A percentile compares a stretch with the other conserved stretches of the same genome.
Evolutionary conservation across 1,284 basidiomycete genomes (phyloP).

Genomic region (Ustilago tritici): DNA sequence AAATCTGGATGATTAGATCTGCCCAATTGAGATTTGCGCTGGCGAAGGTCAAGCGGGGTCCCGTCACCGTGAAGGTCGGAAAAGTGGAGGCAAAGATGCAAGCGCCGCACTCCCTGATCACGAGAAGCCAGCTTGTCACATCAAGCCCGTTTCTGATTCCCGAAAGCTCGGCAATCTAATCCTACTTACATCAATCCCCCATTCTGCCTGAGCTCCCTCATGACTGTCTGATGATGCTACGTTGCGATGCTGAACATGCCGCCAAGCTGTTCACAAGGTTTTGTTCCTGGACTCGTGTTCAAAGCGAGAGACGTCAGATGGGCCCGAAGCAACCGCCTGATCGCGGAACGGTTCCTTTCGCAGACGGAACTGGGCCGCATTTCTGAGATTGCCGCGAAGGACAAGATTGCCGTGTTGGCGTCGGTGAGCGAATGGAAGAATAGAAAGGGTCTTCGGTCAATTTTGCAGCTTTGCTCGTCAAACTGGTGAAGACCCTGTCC

Average conservation of each 20-base stretch:
- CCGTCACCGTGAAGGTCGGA: background rate
- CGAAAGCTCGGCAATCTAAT: background rate
- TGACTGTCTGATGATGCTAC: background rate
- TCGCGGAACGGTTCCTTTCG: background rate
- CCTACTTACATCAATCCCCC: background rate
- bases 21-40: no score
- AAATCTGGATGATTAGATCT: no score
- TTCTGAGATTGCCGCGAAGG: background rate
- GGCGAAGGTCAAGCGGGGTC: no score
- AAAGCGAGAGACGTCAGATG: background rate
- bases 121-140: background rate
- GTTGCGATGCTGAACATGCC: background rate
- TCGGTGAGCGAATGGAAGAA: background rate
- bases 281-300: background rate
- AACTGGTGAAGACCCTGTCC: background rate
- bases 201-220: background rate
- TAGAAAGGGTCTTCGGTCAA: background rate
- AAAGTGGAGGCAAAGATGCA: background rate
- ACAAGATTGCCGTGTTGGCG: slow-evolving; percentile 7
- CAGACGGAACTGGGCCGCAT: background rate
- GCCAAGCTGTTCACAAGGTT: background rate
- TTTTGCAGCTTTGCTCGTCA: background rate
- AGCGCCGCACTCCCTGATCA: background rate
- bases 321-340: background rate
- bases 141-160: background rate